Percentiles rank a stretch among this genome's conserved stretches.
Evolutionary conservation across 2,329 filamentous ascomycete genomes (phyloP).

Genomic region (Beauveria medogensis): DNA sequence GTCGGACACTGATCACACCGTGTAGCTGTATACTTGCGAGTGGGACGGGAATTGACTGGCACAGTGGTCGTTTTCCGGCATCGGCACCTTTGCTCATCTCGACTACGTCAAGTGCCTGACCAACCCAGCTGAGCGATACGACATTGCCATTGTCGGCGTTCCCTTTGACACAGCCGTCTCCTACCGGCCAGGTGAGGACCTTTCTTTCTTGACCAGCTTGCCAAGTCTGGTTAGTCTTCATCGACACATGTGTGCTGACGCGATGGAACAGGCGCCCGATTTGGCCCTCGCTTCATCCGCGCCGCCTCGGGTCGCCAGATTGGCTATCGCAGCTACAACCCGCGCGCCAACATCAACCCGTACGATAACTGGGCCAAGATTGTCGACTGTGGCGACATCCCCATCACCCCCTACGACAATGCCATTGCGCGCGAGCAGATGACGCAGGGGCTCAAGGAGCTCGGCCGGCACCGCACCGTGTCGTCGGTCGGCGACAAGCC

Average conservation of each 20-base stretch:
- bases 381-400: constrained; percentile 86
- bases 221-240: too few relatives aligned
- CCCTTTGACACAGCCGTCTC: constrained; percentile 68
- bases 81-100: constrained; percentile 67
- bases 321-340: constrained; percentile 69
- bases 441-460: constrained; percentile 69
- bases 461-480: constrained; percentile 39
- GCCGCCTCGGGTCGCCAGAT: constrained; percentile 76
- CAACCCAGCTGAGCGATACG: constrained; percentile 54
- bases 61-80: constrained; percentile 54
- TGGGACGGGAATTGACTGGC: neutral
- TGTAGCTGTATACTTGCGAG: neutral
- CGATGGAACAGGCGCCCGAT: constrained; percentile 51
- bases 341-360: constrained; percentile 73
- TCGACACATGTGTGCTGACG: neutral
- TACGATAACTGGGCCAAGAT: constrained; percentile 76
- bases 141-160: constrained; percentile 64
- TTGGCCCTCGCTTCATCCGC: constrained; percentile 81
- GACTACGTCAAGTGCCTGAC: constrained; percentile 61
- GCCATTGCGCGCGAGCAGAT: constrained; percentile 73
- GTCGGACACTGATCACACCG: constrained; percentile 14
- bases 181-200: constrained; percentile 52
- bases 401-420: constrained; percentile 81
- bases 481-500: constrained; percentile 31
- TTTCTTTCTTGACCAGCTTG: neutral